Percentiles rank a stretch among this genome's conserved stretches.
Conservation (phyloP, 805 yeast species). For the Komagataella ulmi region DNA sequence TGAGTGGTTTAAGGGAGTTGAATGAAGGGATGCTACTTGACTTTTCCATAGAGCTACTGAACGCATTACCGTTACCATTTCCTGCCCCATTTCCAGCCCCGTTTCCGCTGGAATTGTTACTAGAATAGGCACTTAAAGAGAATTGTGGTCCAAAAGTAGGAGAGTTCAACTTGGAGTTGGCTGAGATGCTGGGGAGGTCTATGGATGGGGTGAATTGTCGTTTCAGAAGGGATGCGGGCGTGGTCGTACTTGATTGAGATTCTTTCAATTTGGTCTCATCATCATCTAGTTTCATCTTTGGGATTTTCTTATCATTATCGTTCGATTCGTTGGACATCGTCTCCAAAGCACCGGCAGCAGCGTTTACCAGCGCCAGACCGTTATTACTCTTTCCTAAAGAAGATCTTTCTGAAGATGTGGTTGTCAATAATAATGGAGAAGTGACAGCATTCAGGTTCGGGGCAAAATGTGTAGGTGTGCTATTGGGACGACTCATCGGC, state of each 20-base stretch:
- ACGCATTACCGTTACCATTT: slow-evolving; percentile 1
- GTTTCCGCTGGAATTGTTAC: neutral
- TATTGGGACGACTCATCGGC: slow-evolving; percentile 51
- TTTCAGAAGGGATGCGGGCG: slow-evolving; percentile 9
- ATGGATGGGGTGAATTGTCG: slow-evolving; percentile 19
- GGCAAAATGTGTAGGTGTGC: slow-evolving; percentile 61
- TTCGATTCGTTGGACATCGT: slow-evolving; percentile 18
- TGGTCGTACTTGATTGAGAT: slow-evolving; percentile 4
- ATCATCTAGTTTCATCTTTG: slow-evolving; percentile 18
- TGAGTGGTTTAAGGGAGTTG: slow-evolving; percentile 5
- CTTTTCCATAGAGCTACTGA: slow-evolving; percentile 4
- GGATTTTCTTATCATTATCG: slow-evolving; percentile 13
- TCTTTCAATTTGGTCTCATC: slow-evolving; percentile 4
- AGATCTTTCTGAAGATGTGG: slow-evolving; percentile 12
- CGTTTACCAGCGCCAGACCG: slow-evolving; percentile 8
- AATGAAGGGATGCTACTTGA: slow-evolving; percentile 15
- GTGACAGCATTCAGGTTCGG: slow-evolving; percentile 51
- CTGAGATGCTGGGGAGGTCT: slow-evolving; percentile 8
- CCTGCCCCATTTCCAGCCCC: neutral
- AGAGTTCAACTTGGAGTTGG: slow-evolving; percentile 4
- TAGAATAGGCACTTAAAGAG: slow-evolving; percentile 6
- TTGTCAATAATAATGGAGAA: slow-evolving; percentile 45
- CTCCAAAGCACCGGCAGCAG: slow-evolving; percentile 27
- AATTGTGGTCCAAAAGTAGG: slow-evolving; percentile 20
- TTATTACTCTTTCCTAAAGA: neutral